These are phyloP conservation scores for Sanghuangporus weigelae DNA, from an alignment of 1,284 basidiomycete genomes.

Conservation along the genomic window DNA sequence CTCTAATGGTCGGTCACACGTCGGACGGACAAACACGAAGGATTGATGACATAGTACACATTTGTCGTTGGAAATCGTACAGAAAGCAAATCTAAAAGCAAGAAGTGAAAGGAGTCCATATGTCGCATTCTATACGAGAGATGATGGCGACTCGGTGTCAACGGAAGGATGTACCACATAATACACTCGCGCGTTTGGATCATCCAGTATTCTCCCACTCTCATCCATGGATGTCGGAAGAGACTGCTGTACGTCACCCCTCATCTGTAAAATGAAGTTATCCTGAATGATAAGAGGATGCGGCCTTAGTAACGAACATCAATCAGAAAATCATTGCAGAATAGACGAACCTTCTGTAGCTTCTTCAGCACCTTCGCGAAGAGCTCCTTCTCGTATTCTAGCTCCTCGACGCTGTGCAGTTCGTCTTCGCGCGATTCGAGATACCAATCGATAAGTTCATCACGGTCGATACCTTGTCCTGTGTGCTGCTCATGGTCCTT, in stretches of 20 bases:
- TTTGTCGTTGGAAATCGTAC: neutral
- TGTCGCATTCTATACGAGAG: slow-evolving; percentile 15
- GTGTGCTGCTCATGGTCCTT: slow-evolving; percentile 73
- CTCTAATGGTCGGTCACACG: neutral
- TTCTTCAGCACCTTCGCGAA: slow-evolving; percentile 87
- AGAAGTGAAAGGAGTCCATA: neutral
- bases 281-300: slow-evolving; percentile 48
- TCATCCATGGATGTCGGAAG: slow-evolving; percentile 58
- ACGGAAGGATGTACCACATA: slow-evolving; percentile 82
- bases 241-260: slow-evolving; percentile 77
- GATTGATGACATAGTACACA: neutral
- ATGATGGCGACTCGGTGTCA: slow-evolving; percentile 54
- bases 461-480: slow-evolving; percentile 76
- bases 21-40: neutral
- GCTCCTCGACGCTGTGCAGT: slow-evolving; percentile 79
- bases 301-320: neutral
- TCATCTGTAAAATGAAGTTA: slow-evolving; percentile 79
- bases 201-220: slow-evolving; percentile 41
- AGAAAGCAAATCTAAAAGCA: neutral
- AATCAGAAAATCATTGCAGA: neutral
- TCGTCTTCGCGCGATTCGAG: slow-evolving; percentile 85
- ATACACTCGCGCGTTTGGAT: slow-evolving; percentile 59
- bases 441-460: slow-evolving; percentile 96
- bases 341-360: slow-evolving; percentile 73
- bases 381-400: slow-evolving; percentile 90